Conservation (phyloP, 1,139 yeast genomes). For the Kurtzmaniella quercitrusa region DNA sequence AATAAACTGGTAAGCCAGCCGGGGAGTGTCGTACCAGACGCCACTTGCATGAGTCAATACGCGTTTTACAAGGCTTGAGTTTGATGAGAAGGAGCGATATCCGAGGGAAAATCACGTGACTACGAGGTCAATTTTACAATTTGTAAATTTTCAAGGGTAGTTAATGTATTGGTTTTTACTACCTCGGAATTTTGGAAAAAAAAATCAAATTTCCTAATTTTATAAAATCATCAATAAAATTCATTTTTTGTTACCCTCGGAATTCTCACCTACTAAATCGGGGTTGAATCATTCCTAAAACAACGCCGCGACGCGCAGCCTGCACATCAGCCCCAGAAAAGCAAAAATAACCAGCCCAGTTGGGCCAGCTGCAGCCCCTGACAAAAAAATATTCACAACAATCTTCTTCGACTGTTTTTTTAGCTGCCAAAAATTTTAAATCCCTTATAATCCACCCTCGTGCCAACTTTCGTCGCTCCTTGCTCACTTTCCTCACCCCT, state of each 20-base stretch:
- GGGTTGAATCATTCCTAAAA: not conserved
- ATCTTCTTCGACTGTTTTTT: not conserved
- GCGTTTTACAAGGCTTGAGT: not conserved
- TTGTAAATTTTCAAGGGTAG: no score
- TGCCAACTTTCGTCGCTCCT: slow-evolving; percentile 1
- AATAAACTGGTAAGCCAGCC: not conserved
- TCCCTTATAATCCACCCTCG: not conserved
- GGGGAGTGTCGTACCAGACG: not conserved
- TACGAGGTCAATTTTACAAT: not conserved
- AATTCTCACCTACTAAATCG: not conserved
- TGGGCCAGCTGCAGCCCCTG: not conserved
- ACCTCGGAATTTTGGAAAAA: not conserved
- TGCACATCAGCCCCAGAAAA: not conserved
- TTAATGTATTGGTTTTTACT: no score
- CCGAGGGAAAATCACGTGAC: not conserved
- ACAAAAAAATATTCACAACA: not conserved
- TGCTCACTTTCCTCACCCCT: slow-evolving; percentile 4
- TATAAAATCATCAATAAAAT: not conserved
- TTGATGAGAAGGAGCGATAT: not conserved
- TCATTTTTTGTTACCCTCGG: not conserved
- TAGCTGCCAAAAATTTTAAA: not conserved
- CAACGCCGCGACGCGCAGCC: not conserved
- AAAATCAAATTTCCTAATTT: no score
- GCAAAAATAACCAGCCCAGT: not conserved
- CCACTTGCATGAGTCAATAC: not conserved